Base-by-base conservation (phyloP, 164 flowering plant genomes). In the Berberis vulgaris region DNA sequence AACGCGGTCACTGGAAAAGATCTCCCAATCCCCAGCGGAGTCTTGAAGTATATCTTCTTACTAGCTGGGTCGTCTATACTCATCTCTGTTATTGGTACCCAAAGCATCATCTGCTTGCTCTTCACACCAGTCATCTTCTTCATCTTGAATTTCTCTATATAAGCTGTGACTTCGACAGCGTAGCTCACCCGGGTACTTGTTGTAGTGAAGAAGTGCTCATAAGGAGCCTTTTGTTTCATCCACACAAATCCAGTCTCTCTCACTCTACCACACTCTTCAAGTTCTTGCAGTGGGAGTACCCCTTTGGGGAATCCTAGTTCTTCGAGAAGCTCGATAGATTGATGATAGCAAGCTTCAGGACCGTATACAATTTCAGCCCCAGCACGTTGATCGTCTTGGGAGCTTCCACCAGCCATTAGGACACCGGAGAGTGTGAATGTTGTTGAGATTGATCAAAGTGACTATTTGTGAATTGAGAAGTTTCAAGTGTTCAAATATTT, bases 1-100 rank as follows among this genome's bases (percentile, higher is more conserved):
- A 70, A 70, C 11, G 65, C 69, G 0, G 73, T 55, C 26, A 70
- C 9, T 1, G 73, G 69, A 39, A 65, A 89, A 75, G 60, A 65
- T 41, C 40, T 54, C 6, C 69, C 69, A 39, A 70, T 70, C 6
- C 69, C 73, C 61, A 65, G 12, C 1, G 69, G 61, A 2, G 73
- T 70, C 69, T 61, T 70, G 57, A 70, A 70, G 56, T 70, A 42
- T 6, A 70, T 65, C 58, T 82, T 89, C 61, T 67, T 46, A 54
- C 73, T 65, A 3, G 54, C 46, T 0, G 80, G 75, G 11, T 77
- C 83, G 1, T 83, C 90, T 1, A 89, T 72, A 71, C 84, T 84
- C 98, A 93, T 93, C 77, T 93, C 98, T 0, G 71, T 67, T 1
- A 93, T 77, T 0, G 98, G 96, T 38, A 93, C 83, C 98, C 98